Percentiles rank a stretch among this genome's conserved stretches.
Conservation (phyloP, 441 rosid genomes). For the Pelargonium fulgidum region DNA sequence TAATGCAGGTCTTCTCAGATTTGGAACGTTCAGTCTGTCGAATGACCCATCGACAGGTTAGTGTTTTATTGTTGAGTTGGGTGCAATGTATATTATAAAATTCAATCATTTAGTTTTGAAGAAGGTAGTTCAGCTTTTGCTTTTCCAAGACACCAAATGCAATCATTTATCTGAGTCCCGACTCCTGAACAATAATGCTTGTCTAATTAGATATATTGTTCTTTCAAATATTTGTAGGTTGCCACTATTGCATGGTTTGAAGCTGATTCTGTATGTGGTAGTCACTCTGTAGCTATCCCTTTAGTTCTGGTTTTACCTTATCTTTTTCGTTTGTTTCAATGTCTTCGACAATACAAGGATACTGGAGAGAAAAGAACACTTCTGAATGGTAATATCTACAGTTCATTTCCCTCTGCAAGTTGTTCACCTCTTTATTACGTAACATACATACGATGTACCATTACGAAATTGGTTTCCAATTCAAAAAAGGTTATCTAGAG, state of each 20-base stretch:
- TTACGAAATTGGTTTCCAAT: no score
- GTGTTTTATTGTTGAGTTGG: conserved; percentile 23
- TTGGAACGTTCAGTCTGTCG: conserved; percentile 92
- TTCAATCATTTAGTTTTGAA: not conserved
- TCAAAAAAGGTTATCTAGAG: no score
- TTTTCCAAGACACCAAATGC: no score
- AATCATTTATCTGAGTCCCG: no score
- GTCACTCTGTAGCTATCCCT: conserved; percentile 90
- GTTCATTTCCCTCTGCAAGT: not conserved
- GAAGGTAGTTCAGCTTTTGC: no score
- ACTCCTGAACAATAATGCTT: no score
- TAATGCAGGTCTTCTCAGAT: conserved; percentile 82
- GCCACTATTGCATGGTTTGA: conserved; percentile 99
- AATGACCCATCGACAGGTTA: conserved; percentile 90
- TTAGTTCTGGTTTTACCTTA: conserved; percentile 85
- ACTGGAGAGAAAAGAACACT: conserved; percentile 63
- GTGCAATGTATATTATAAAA: not conserved
- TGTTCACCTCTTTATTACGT: no score
- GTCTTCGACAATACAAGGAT: conserved; percentile 90
- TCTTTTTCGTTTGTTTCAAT: conserved; percentile 78
- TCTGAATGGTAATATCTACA: conserved; percentile 53
- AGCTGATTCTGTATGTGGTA: conserved; percentile 97
- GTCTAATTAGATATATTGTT: conserved; percentile 6
- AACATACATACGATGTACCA: no score
- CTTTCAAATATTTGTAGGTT: conserved; percentile 45